A percentile compares a stretch with the other conserved stretches of the same genome.
Conservation (phyloP, 2,329 filamentous ascomycete species). For the Sporothrix pallida region DNA sequence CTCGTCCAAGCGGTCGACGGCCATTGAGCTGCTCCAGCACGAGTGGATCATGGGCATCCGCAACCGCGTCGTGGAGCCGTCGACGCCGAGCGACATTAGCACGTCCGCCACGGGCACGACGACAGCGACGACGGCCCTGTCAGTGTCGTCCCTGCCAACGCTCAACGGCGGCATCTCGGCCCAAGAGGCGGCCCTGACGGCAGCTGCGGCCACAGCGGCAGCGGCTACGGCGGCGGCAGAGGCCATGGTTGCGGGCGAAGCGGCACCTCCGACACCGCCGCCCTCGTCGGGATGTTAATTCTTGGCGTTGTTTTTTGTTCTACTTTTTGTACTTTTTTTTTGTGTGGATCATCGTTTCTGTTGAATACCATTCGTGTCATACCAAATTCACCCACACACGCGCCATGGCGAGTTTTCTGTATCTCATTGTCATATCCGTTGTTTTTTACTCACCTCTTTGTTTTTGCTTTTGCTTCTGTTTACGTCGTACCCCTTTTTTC, state of each 20-base stretch:
- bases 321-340: background rate
- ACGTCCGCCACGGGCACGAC: conserved; percentile 44
- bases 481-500: background rate
- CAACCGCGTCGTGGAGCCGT: conserved; percentile 67
- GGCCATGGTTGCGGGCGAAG: background rate
- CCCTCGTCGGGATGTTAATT: background rate
- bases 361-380: background rate
- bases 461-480: background rate
- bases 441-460: too few species aligned
- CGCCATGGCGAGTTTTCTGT: background rate
- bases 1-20: conserved; percentile 76
- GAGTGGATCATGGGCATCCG: conserved; percentile 81
- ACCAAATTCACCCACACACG: background rate
- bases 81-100: conserved; percentile 63
- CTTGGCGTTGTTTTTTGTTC: background rate
- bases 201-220: conserved; percentile 11
- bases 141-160: conserved; percentile 41
- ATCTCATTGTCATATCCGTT: background rate
- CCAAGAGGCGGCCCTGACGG: background rate
- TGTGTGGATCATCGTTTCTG: background rate
- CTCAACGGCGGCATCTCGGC: conserved; percentile 38
- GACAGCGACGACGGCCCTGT: conserved; percentile 35
- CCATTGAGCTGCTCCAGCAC: conserved; percentile 88
- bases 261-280: background rate
- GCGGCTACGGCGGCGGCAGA: conserved; percentile 5